Evolutionary conservation across 495 filamentous ascomycete genomes (phyloP), one percentile per base, ranked within the genome.

Genomic region (Aspergillus funiculosus): DNA sequence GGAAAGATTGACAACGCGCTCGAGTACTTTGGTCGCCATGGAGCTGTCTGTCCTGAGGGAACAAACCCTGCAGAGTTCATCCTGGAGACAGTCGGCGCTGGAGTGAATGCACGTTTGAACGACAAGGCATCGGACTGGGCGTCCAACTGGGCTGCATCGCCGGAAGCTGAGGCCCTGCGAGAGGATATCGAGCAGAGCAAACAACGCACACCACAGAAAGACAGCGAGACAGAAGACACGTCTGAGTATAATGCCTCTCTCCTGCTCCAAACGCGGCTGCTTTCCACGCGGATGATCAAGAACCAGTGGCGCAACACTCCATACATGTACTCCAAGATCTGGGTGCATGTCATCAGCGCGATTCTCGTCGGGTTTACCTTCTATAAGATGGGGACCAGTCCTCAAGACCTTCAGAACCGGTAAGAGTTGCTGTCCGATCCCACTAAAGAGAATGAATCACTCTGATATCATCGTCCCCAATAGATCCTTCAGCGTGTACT

Each of bases 21-120:
- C 72, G 71, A 59, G 81, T 92, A 92, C 62, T 94, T 94, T 52
- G 77, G 81, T 54, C 71, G 75, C 30, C 79, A 87, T 56, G 81
- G 86, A 21, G 85, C 82, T 2, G 67, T 76, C 14, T 94, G 87
- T 61, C 84, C 85, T 1, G 44, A 66, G 3, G 77, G 80, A 7
- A 80, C 83, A 6, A 95, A 74, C 39, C 87, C 87, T 17, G 89
- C 89, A 10, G 89, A 95, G 13, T 41, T 41, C 38, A 41, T 41
- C 25, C 22, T 41, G 1, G 38, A 41, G 13, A 41, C 38, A 6
- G 38, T 41, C 14, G 38, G 38, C 8, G 38, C 38, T 3, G 38
- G 38, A 0, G 38, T 41, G 10, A 28, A 41, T 27, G 38, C 38
- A 3, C 21, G 38, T 2, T 21, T 27, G 38, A 41, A 41, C 18